A percentile compares a stretch with the other conserved stretches of the same genome.
phyloP scores from a whole-genome alignment of 2,329 filamentous ascomycete species.

The Colletotrichum karsti region DNA sequence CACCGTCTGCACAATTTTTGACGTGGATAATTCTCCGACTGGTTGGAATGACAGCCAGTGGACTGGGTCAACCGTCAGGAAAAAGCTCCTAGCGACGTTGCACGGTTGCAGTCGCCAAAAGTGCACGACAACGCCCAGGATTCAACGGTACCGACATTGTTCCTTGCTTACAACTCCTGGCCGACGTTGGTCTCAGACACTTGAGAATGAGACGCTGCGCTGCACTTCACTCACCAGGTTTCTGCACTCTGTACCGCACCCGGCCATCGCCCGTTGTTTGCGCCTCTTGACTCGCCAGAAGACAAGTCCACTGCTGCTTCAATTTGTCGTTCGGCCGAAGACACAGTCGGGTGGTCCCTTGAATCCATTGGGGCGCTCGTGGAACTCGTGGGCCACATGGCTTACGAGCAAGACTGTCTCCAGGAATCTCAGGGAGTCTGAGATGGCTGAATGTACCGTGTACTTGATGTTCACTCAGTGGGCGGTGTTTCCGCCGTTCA shows the following conservation, averaged over 20 bases:
- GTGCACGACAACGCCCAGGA: slow-evolving; percentile 1
- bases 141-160: neutral
- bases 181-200: neutral
- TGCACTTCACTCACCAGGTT: neutral
- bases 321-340: neutral
- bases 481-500: slow-evolving; percentile 11
- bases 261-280: neutral
- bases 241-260: neutral
- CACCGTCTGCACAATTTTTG: neutral
- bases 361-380: too few species aligned
- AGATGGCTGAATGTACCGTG: neutral
- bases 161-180: neutral
- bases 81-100: slow-evolving; percentile 19
- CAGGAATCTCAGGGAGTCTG: neutral
- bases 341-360: neutral
- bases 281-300: neutral
- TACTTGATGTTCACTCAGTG: neutral
- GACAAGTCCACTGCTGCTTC: neutral
- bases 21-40: slow-evolving; percentile 9
- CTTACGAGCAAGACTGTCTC: neutral
- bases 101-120: slow-evolving; percentile 20
- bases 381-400: neutral
- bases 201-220: slow-evolving; percentile 4
- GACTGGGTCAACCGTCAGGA: slow-evolving; percentile 2
- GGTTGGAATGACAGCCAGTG: slow-evolving; percentile 2